phyloP scores from a whole-genome alignment of 441 rosid genomes.

The Oxalis stricta region DNA sequence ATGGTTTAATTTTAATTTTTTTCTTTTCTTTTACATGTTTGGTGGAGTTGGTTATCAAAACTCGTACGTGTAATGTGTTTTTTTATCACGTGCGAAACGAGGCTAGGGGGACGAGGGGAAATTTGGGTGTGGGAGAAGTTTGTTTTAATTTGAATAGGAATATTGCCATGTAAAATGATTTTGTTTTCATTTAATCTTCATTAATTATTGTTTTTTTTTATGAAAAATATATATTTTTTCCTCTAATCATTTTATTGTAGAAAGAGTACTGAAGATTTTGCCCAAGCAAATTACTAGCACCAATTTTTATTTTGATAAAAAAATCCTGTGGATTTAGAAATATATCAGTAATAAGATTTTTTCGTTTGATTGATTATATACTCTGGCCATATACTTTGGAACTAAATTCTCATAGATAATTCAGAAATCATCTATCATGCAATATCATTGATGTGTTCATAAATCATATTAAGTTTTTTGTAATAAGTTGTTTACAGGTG shows the following conservation, averaged over 20 bases:
- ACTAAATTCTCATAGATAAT: too few relatives aligned
- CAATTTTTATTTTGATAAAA: too few relatives aligned
- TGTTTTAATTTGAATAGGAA: slow-evolving; percentile 21
- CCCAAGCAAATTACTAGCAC: neutral
- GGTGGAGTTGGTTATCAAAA: slow-evolving; percentile 14
- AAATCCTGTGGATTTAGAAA: too few relatives aligned
- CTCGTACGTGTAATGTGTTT: slow-evolving; percentile 37
- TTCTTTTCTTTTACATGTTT: neutral
- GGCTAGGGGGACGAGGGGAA: slow-evolving; percentile 1
- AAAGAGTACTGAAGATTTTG: neutral
- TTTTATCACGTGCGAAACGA: slow-evolving; percentile 27
- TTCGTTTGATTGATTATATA: too few relatives aligned
- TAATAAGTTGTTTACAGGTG: too few relatives aligned
- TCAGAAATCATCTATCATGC: too few relatives aligned
- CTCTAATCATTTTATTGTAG: slow-evolving; percentile 3
- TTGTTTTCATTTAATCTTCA: slow-evolving; percentile 9
- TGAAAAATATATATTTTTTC: neutral
- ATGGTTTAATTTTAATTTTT: too few relatives aligned
- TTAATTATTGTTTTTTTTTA: slow-evolving; percentile 13
- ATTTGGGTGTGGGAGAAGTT: slow-evolving; percentile 10
- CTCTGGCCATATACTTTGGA: too few relatives aligned
- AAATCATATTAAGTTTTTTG: too few relatives aligned
- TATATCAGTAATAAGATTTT: too few relatives aligned
- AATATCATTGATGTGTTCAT: too few relatives aligned
- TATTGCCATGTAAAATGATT: slow-evolving; percentile 11